phyloP scores from a whole-genome alignment of 2,329 filamentous ascomycete genomes.

The Chlorencoelia australis region DNA sequence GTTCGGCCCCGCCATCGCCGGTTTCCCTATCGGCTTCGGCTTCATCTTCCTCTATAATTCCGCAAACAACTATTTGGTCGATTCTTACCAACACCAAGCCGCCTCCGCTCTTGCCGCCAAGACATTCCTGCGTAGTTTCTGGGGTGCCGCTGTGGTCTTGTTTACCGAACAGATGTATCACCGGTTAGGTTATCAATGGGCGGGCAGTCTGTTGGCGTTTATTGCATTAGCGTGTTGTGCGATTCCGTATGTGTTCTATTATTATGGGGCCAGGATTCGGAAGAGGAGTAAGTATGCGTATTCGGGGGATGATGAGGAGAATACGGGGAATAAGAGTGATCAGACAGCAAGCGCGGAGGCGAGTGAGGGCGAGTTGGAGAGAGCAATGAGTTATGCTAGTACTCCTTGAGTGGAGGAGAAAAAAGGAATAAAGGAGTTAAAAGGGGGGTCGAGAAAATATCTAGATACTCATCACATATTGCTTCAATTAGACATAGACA shows the following conservation, averaged over 20 bases:
- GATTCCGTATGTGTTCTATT: slow-evolving; percentile 78
- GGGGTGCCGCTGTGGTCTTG: slow-evolving; percentile 67
- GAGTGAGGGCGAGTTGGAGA: slow-evolving; percentile 16
- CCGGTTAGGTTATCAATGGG: slow-evolving; percentile 65
- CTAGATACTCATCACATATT: no score
- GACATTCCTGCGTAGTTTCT: slow-evolving; percentile 69
- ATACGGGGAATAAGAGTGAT: neutral
- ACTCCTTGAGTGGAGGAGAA: no score
- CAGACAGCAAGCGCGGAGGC: slow-evolving; percentile 1
- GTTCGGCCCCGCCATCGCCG: slow-evolving; percentile 48
- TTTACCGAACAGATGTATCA: slow-evolving; percentile 78
- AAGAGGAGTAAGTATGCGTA: slow-evolving; percentile 65
- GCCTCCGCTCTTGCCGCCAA: slow-evolving; percentile 75
- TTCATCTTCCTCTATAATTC: slow-evolving; percentile 57
- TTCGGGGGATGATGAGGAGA: slow-evolving; percentile 42
- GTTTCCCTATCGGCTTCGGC: slow-evolving; percentile 49
- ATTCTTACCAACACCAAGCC: slow-evolving; percentile 62
- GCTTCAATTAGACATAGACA: no score
- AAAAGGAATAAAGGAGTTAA: no score
- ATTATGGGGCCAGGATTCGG: slow-evolving; percentile 62
- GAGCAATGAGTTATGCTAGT: slow-evolving; percentile 20
- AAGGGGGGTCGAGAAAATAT: no score
- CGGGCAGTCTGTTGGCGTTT: slow-evolving; percentile 61
- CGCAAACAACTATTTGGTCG: slow-evolving; percentile 48
- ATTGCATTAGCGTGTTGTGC: slow-evolving; percentile 67